Percentiles rank a stretch among this genome's conserved stretches.
Conservation (phyloP, 2,329 filamentous ascomycete genomes). For the Fusarium sarcochroum region DNA sequence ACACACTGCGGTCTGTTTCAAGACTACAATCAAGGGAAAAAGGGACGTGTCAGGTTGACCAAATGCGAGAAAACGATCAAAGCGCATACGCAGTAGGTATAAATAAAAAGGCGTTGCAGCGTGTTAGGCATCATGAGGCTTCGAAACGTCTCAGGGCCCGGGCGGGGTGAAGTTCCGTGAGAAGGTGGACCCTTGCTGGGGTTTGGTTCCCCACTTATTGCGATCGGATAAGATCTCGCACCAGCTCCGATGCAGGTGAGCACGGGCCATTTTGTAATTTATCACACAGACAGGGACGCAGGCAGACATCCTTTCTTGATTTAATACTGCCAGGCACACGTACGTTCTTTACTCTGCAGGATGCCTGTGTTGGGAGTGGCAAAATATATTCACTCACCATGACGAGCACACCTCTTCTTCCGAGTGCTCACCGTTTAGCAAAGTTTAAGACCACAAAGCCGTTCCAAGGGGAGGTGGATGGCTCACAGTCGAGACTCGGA, state of each 20-base stretch:
- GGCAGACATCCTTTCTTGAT: conserved; percentile 2
- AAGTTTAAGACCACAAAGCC: not conserved
- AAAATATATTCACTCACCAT: not conserved
- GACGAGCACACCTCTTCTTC: conserved; percentile 1
- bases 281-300: not conserved
- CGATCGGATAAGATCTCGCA: conserved; percentile 45
- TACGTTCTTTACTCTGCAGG: not conserved
- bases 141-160: conserved; percentile 10
- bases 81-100: not conserved
- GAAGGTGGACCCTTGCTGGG: conserved; percentile 14
- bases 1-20: conserved; percentile 8
- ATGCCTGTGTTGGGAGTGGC: not conserved
- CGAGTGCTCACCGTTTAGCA: not conserved
- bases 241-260: conserved; percentile 37
- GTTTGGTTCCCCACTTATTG: conserved; percentile 22
- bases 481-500: not conserved
- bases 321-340: conserved; percentile 6
- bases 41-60: not conserved
- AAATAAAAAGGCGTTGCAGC: not conserved
- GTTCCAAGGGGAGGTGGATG: not conserved
- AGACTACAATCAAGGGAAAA: not conserved
- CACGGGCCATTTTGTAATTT: conserved; percentile 39
- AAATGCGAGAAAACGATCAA: not conserved
- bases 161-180: conserved; percentile 11
- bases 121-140: conserved; percentile 20